Percentiles rank a stretch among this genome's conserved stretches.
Conservation (phyloP, 768 basidiomycete species). For the Udeniomyces megalosporus region DNA sequence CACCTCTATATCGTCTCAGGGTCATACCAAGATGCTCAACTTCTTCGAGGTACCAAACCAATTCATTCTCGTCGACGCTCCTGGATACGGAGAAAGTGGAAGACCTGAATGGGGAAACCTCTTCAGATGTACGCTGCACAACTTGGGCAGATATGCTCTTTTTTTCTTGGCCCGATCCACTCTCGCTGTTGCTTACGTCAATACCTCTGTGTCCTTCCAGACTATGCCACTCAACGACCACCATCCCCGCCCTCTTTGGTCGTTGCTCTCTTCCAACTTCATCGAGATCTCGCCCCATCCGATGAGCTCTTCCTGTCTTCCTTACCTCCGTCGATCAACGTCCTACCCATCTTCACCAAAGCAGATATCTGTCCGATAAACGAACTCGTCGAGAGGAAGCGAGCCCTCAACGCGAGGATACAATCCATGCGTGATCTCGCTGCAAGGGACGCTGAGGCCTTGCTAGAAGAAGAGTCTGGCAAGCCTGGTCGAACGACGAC, state of each 20-base stretch:
- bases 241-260: slow-evolving; percentile 9
- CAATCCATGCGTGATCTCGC: not conserved
- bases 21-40: slow-evolving; percentile 17
- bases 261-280: slow-evolving; percentile 4
- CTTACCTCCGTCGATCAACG: slow-evolving; percentile 1
- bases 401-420: not conserved
- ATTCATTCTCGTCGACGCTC: slow-evolving; percentile 48
- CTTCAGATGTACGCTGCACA: slow-evolving; percentile 33
- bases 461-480: not conserved
- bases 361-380: not conserved
- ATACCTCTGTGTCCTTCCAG: not conserved
- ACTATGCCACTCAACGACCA: slow-evolving; percentile 3
- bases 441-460: not conserved
- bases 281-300: not conserved
- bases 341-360: slow-evolving; percentile 16
- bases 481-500: not conserved
- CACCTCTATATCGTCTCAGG: not conserved
- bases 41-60: slow-evolving; percentile 8
- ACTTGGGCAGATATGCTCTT: not conserved
- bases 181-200: not conserved
- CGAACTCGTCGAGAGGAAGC: not conserved
- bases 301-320: slow-evolving; percentile 13
- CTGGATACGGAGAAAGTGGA: slow-evolving; percentile 62
- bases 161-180: not conserved
- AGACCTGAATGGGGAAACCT: slow-evolving; percentile 57